Percentiles rank a stretch among this genome's conserved stretches.
Conservation (phyloP, 2,329 filamentous ascomycete species). For the Claviceps lovelessii region DNA sequence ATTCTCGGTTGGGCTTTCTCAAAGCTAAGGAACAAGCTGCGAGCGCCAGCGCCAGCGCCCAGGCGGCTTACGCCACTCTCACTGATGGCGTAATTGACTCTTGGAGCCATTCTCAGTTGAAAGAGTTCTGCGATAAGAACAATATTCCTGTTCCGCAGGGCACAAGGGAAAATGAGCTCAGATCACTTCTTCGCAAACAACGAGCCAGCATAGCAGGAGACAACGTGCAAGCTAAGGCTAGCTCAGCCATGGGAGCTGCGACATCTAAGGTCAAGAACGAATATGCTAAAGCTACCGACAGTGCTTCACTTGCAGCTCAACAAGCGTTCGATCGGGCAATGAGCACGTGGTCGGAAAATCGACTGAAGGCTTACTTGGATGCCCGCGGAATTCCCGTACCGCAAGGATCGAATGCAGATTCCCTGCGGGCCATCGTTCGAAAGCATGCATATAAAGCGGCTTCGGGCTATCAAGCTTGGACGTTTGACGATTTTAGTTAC, state of each 20-base stretch:
- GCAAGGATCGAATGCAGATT: constrained; percentile 54
- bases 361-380: constrained; percentile 66
- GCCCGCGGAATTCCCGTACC: constrained; percentile 63
- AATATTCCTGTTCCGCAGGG: constrained; percentile 77
- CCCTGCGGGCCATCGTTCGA: constrained; percentile 61
- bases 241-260: constrained; percentile 53
- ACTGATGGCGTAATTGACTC: constrained; percentile 75
- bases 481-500: constrained; percentile 61
- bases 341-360: constrained; percentile 56
- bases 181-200: constrained; percentile 81
- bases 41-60: constrained; percentile 48
- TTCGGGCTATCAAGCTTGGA: constrained; percentile 57
- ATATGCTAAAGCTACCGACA: constrained; percentile 61
- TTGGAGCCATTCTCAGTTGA: constrained; percentile 80
- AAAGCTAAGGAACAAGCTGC: constrained; percentile 47
- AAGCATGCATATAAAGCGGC: constrained; percentile 57
- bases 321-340: constrained; percentile 53
- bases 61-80: constrained; percentile 57
- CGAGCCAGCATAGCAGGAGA: constrained; percentile 58
- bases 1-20: constrained; percentile 66
- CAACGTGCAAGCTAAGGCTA: constrained; percentile 41
- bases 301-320: constrained; percentile 44
- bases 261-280: constrained; percentile 63
- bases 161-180: constrained; percentile 75
- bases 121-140: constrained; percentile 88